Evolutionary conservation across 2,329 filamentous ascomycete genomes (phyloP).

Genomic region (Xylaria arbuscula): DNA sequence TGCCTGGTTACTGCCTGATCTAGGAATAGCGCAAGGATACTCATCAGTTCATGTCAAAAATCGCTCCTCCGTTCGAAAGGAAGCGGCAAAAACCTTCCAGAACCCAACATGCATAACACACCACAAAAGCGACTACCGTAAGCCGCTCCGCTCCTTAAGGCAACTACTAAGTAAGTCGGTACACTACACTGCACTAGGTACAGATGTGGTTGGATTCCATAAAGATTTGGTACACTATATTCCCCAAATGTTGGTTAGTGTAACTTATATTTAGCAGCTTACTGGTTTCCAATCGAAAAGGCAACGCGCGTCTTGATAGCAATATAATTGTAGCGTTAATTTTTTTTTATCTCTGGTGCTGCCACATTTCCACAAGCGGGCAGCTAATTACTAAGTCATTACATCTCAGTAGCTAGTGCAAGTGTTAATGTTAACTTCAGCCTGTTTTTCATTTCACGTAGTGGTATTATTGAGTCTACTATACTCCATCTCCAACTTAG

Average conservation of each 20-base stretch:
- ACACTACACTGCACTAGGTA: no score
- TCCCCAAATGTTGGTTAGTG: not conserved
- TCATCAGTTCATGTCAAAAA: constrained; percentile 7
- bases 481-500: not conserved
- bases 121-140: constrained; percentile 11
- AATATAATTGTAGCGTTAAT: not conserved
- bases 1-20: constrained; percentile 2
- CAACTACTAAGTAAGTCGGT: no score
- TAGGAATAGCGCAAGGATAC: not conserved
- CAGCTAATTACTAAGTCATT: not conserved
- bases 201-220: no score
- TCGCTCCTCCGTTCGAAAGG: constrained; percentile 12
- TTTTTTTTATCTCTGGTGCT: not conserved
- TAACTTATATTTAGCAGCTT: constrained; percentile 21
- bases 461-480: constrained; percentile 10
- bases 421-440: not conserved
- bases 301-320: not conserved
- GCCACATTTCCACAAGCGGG: not conserved
- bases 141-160: not conserved
- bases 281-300: not conserved
- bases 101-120: constrained; percentile 16
- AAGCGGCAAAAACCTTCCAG: constrained; percentile 28
- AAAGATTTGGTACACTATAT: not conserved
- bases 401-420: not conserved
- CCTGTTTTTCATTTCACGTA: not conserved